Conservation (phyloP, 169 alveolate species). For the Plasmodium sp. region DNA sequence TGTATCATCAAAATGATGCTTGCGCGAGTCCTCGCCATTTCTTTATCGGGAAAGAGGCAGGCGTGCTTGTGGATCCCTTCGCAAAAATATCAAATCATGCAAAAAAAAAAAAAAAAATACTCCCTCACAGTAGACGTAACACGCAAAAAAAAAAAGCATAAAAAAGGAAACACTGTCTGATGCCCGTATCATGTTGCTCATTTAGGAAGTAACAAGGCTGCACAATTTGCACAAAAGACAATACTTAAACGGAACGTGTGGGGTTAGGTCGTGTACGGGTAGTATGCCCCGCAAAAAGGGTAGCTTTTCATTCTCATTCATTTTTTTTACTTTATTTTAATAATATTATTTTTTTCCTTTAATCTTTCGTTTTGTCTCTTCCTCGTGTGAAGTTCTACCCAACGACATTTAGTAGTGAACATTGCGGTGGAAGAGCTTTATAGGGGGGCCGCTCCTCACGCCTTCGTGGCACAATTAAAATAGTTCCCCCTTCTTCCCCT, state of each 20-base stretch:
- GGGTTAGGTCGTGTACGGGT: background rate
- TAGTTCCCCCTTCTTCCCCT: background rate
- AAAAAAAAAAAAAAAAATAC: background rate
- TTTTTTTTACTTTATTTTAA: background rate
- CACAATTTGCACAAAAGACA: background rate
- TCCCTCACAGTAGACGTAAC: background rate
- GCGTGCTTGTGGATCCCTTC: background rate
- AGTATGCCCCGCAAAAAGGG: background rate
- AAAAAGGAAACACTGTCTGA: background rate
- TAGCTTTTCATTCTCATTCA: background rate
- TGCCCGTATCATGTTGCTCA: background rate
- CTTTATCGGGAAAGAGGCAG: background rate
- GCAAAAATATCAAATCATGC: background rate
- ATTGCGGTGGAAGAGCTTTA: background rate
- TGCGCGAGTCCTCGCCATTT: background rate
- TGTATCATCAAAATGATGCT: background rate
- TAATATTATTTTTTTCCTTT: background rate
- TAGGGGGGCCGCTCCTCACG: background rate
- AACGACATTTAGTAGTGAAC: background rate
- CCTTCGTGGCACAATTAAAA: background rate
- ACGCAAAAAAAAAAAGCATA: background rate
- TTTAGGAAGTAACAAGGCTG: background rate
- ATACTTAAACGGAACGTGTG: background rate
- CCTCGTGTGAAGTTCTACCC: background rate
- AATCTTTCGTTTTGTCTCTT: background rate